Evolutionary conservation across 108 stramenopile genomes (phyloP).

Genomic region (Epipyxis sp.): DNA sequence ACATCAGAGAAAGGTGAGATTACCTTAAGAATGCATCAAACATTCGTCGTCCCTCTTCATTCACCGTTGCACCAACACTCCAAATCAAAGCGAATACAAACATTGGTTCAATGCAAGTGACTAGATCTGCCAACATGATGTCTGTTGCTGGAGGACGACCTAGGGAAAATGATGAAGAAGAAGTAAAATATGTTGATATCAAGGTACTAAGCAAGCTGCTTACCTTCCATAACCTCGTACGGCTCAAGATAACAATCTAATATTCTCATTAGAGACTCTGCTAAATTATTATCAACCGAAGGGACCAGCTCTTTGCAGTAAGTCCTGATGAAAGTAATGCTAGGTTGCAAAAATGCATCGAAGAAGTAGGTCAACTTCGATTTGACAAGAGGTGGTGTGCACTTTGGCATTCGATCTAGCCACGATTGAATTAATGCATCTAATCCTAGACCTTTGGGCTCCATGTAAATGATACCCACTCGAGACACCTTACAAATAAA

Average conservation of each 20-base stretch:
- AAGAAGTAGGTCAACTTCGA: slow-evolving; percentile 37
- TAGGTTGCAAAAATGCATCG: slow-evolving; percentile 47
- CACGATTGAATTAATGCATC: slow-evolving; percentile 58
- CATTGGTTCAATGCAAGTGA: slow-evolving; percentile 47
- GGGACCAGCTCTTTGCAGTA: slow-evolving; percentile 59
- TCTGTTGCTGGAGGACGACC: slow-evolving; percentile 42
- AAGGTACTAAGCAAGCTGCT: too few relatives aligned
- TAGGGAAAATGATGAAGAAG: too few relatives aligned
- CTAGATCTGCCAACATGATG: slow-evolving; percentile 31
- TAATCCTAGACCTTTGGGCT: slow-evolving; percentile 59
- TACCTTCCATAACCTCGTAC: slow-evolving; percentile 51
- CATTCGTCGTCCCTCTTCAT: slow-evolving; percentile 41
- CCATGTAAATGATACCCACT: slow-evolving; percentile 70
- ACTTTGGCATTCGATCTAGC: slow-evolving; percentile 44
- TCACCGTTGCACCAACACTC: slow-evolving; percentile 54
- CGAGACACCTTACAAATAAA: too few relatives aligned
- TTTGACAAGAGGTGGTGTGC: slow-evolving; percentile 25
- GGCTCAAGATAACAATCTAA: slow-evolving; percentile 63
- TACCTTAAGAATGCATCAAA: slow-evolving; percentile 55
- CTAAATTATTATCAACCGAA: slow-evolving; percentile 63
- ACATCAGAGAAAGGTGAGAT: background rate
- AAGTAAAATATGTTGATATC: too few relatives aligned
- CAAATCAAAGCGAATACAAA: slow-evolving; percentile 61
- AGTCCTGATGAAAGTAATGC: slow-evolving; percentile 43
- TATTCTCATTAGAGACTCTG: slow-evolving; percentile 51